Evolutionary conservation across 225 moss, liverwort and hornwort genomes (phyloP).

Genomic region (Neckera pumila): DNA sequence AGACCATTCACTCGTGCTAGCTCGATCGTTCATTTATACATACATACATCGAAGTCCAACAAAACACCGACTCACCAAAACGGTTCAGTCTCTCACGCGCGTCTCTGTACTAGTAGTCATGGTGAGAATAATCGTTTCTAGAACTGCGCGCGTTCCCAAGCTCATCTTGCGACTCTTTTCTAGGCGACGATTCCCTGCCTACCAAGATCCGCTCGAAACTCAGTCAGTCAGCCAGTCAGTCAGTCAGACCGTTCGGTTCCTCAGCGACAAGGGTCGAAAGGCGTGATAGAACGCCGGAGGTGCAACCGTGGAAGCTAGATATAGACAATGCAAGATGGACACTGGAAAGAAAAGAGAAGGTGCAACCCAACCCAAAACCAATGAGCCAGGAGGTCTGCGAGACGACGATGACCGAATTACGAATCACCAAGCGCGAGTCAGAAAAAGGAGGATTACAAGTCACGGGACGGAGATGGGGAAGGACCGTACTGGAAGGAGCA

Average conservation of each 20-base stretch:
- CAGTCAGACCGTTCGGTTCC: neutral
- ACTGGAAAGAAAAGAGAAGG: neutral
- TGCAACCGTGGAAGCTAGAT: neutral
- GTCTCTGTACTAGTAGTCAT: neutral
- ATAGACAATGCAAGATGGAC: neutral
- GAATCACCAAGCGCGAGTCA: neutral
- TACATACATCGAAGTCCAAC: neutral
- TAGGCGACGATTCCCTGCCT: neutral
- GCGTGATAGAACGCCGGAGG: neutral
- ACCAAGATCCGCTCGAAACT: neutral
- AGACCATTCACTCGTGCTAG: neutral
- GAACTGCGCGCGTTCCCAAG: neutral
- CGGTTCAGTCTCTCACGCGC: neutral
- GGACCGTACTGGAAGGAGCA: constrained; percentile 10
- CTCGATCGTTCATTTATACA: neutral
- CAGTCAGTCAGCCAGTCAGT: neutral
- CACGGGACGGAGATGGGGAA: constrained; percentile 1
- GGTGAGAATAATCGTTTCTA: neutral
- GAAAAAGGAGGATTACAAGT: neutral
- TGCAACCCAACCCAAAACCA: neutral
- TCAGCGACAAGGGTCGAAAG: neutral
- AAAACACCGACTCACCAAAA: neutral
- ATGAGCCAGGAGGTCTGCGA: neutral
- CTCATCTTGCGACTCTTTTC: neutral
- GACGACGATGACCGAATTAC: neutral